Conservation (phyloP, 345 rosid species). For the Populus alba region DNA sequence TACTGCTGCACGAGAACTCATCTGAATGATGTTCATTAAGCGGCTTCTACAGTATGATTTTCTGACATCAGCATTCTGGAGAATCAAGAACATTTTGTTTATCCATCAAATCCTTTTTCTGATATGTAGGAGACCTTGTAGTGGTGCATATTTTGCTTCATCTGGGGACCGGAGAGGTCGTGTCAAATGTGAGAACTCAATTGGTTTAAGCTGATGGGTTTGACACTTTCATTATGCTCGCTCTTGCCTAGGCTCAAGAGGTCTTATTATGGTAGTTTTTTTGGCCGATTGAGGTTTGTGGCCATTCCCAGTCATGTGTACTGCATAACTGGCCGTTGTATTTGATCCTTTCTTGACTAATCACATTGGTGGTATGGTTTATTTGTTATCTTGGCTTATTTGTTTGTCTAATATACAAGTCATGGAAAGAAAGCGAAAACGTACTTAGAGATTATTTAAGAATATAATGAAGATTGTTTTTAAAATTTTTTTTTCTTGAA, state of each 20-base stretch:
- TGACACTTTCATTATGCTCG: background rate
- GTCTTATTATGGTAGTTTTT: background rate
- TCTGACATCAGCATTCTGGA: conserved; percentile 2
- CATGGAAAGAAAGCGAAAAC: background rate
- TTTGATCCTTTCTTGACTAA: background rate
- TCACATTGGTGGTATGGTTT: background rate
- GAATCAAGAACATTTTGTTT: background rate
- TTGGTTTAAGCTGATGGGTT: background rate
- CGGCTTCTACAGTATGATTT: conserved; percentile 4
- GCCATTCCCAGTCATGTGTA: too few relatives aligned
- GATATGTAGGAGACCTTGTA: background rate
- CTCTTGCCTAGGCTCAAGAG: background rate
- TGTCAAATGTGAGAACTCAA: background rate
- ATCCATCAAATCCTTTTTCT: background rate
- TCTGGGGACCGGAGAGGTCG: background rate
- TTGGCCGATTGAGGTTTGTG: background rate
- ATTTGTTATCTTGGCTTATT: too few relatives aligned
- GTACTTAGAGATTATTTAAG: too few relatives aligned
- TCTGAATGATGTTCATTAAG: conserved; percentile 22
- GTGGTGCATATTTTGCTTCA: background rate
- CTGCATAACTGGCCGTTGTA: background rate
- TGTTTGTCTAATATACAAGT: too few relatives aligned
- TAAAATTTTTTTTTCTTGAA: too few relatives aligned
- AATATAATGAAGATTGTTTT: too few relatives aligned
- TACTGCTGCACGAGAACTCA: conserved; percentile 75